These are phyloP conservation scores for Nepenthes mirabilis DNA, from an alignment of 148 eudicot genomes.

Conservation along the genomic window DNA sequence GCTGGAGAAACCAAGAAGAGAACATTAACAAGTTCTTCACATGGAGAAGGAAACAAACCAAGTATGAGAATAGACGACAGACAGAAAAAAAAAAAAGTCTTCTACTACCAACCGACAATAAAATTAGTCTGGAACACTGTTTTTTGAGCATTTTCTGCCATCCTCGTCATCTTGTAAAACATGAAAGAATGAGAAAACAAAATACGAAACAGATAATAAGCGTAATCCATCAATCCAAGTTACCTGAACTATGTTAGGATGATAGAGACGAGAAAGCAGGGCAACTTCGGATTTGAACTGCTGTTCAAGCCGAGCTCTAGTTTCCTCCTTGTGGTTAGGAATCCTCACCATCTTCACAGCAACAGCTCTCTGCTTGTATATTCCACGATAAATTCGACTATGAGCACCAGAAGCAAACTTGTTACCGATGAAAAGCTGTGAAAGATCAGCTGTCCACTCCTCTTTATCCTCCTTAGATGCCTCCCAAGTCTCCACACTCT, in stretches of 20 bases:
- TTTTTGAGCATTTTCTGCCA: too few relatives aligned
- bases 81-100: too few relatives aligned
- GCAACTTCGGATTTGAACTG: conserved; percentile 87
- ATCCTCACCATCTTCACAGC: conserved; percentile 98
- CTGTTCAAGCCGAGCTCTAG: conserved; percentile 60
- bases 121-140: too few relatives aligned
- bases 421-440: conserved; percentile 90
- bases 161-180: too few relatives aligned
- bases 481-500: conserved; percentile 82
- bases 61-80: too few relatives aligned
- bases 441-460: conserved; percentile 98
- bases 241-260: conserved; percentile 93
- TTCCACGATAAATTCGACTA: conserved; percentile 90
- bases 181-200: not conserved
- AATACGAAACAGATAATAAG: not conserved
- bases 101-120: too few relatives aligned
- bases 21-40: too few relatives aligned
- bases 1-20: too few relatives aligned
- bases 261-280: conserved; percentile 83
- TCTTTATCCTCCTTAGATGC: conserved; percentile 57
- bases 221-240: not conserved
- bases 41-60: too few relatives aligned
- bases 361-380: conserved; percentile 91
- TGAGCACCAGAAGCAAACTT: conserved; percentile 98
- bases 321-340: conserved; percentile 80